Percentiles rank a stretch among this genome's conserved stretches.
phyloP scores from a whole-genome alignment of 805 yeast genomes.

The Candida methanosorbosa region DNA sequence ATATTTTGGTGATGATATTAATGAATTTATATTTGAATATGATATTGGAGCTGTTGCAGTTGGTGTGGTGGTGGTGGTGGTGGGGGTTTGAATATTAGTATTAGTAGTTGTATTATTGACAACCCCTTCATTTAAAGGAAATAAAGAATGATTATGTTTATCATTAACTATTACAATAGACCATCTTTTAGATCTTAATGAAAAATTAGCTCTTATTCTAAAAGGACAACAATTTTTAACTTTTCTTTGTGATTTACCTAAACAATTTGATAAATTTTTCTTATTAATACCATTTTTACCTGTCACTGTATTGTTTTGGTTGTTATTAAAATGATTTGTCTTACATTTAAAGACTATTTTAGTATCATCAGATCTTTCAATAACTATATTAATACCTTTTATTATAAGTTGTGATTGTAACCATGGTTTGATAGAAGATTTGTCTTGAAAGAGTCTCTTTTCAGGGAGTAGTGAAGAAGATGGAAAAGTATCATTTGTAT shows the following conservation, averaged over 20 bases:
- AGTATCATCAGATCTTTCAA: constrained; percentile 52
- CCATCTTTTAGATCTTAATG: constrained; percentile 46
- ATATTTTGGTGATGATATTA: not conserved
- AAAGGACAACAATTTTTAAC: constrained; percentile 44
- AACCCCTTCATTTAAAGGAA: constrained; percentile 6
- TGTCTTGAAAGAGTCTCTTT: constrained; percentile 27
- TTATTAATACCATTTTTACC: not conserved
- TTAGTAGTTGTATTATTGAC: not conserved
- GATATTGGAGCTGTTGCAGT: not conserved
- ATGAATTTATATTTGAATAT: not conserved
- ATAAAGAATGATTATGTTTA: constrained; percentile 45
- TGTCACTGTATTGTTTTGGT: not conserved
- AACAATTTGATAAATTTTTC: not conserved
- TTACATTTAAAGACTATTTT: constrained; percentile 59
- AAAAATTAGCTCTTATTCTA: constrained; percentile 54
- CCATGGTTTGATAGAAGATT: constrained; percentile 55
- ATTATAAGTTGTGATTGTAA: constrained; percentile 37
- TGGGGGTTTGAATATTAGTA: constrained; percentile 3
- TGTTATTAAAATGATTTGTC: constrained; percentile 18
- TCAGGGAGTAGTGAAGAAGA: constrained; percentile 5
- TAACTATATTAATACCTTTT: constrained; percentile 46
- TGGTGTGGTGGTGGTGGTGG: constrained; percentile 2
- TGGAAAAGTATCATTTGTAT: not conserved
- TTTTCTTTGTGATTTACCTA: constrained; percentile 7
- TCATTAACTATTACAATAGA: constrained; percentile 52